Evolutionary conservation across 768 basidiomycete genomes (phyloP), one percentile per base, ranked within the genome.

Genomic region (Russula sp.): DNA sequence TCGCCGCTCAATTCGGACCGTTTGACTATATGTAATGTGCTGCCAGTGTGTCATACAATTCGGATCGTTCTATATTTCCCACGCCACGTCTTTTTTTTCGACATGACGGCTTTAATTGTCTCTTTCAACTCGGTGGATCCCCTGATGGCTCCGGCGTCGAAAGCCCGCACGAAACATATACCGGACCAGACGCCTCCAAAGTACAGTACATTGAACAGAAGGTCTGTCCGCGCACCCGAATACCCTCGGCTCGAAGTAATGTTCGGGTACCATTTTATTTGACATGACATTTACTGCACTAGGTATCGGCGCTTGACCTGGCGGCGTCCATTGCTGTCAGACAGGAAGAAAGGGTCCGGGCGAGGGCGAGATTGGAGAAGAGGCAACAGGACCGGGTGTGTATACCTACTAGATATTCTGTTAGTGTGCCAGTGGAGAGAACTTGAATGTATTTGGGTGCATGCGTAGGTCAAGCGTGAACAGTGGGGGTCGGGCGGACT

Each of bases 181-280:
- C n/a, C 51, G 45, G 51, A 37, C 34, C 44, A 53, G 45, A 47
- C 34, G 27, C 47, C 32, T 32, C 56, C 56, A 45, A 39, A 13
- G n/a, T 45, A 27, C 27, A 40, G 42, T 44, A 51, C 44, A 52
- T 39, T 32, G 52, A 50, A 47, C 54, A 50, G 52, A 55, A 50
- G 45, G 54, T 14, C 52, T 39, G 50, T 34, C 51, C 11, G 48
- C 42, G 63, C 58, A 64, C 40, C 63, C 63, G 63, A 64, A 55
- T 60, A 60, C 34, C 53, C 13, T 51, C 58, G 63, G 63, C 11
- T 60, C 58, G 11, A 64, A 48, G 52, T 22, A 42, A 55, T 60
- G 49, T 55, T 59, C 51, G 39, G 62, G 39, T 34, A 9, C 54
- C 32, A 49, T 50, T 34, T 34, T 22, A 31, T 35, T 50, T 60